A percentile compares a stretch with the other conserved stretches of the same genome.
Evolutionary conservation across 2,329 filamentous ascomycete species (phyloP).

Genomic region (Penicillium polonicum): DNA sequence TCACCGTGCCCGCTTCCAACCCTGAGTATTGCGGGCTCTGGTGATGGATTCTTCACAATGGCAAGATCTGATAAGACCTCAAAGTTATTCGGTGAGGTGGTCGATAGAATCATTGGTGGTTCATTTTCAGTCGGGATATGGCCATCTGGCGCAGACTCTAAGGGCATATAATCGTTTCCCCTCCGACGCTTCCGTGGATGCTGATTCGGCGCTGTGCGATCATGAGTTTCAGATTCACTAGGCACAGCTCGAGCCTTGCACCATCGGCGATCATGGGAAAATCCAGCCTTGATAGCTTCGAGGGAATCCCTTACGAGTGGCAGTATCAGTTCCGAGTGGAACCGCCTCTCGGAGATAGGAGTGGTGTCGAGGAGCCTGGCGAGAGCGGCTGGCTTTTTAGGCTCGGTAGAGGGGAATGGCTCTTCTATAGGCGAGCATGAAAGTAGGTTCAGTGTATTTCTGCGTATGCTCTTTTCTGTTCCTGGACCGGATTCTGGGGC

Average conservation of each 20-base stretch:
- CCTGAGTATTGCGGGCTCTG: conserved; percentile 11
- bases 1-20: conserved; percentile 18
- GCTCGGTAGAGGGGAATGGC: conserved; percentile 52
- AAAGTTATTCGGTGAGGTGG: conserved; percentile 34
- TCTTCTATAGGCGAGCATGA: conserved; percentile 47
- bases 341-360: conserved; percentile 32
- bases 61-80: conserved; percentile 24
- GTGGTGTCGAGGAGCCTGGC: conserved; percentile 40
- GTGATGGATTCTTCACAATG: conserved; percentile 34
- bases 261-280: conserved; percentile 27
- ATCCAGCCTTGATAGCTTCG: conserved; percentile 27
- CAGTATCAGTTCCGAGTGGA: conserved; percentile 28
- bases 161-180: background rate
- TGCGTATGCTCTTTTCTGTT: background rate
- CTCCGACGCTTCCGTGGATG: background rate
- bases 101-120: conserved; percentile 37
- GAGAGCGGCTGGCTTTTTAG: conserved; percentile 49
- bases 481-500: background rate
- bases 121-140: background rate
- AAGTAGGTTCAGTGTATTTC: conserved; percentile 32
- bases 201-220: background rate
- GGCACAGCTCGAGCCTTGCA: conserved; percentile 30
- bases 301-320: conserved; percentile 43
- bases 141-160: background rate
- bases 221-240: conserved; percentile 5